Base-by-base conservation (phyloP, 176 grass and related monocot species). In the Dactylis glomerata region DNA sequence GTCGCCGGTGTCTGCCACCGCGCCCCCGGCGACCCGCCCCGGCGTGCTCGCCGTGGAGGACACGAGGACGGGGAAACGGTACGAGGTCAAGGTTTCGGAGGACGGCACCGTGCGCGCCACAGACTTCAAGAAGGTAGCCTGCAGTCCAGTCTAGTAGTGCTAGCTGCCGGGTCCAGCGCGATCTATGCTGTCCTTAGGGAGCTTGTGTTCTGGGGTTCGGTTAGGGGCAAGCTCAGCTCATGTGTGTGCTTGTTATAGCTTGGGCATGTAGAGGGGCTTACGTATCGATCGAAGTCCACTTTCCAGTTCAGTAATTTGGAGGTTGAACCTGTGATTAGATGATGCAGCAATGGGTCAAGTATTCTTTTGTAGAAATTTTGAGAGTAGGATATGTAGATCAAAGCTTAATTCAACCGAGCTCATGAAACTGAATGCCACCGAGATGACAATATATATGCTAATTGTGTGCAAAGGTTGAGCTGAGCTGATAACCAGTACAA, bases 81-180 rank as follows among this genome's bases (percentile, higher is more conserved):
- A 93, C 87, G 91, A 84, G 73, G 19, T 98, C 37, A 86, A 89
- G 85, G 87, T 98, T 19, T 91, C 90, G 5, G 86, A 92, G 81
- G 92, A 95, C 45, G 95, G 89, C 57, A 91, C 91, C 67, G 86
- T 98, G 65, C 82, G 88, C 82, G 95, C 95, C 79, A 88, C 93
- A 10, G 91, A 94, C 79, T 84, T 98, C 64, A 98, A 98, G 63
- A 95, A 95, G 93, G 96, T 93, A 85, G 14, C 0, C 0, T 6
- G 31, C 14, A 5, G 34, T 10, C 10, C 11, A 16, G 75, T 22
- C 23, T n/a, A 7, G 24, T 37, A 54, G 22, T 8, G 5, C 63
- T 65, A 10, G 20, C 23, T 15, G n/a, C 22, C 30, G 15, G 33
- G 51, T 26, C 77, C 12, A 12, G 82, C 47, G 44, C 71, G 77